Conservation (phyloP, 2,329 filamentous ascomycete species). For the Davidsoniella eucalypti region DNA sequence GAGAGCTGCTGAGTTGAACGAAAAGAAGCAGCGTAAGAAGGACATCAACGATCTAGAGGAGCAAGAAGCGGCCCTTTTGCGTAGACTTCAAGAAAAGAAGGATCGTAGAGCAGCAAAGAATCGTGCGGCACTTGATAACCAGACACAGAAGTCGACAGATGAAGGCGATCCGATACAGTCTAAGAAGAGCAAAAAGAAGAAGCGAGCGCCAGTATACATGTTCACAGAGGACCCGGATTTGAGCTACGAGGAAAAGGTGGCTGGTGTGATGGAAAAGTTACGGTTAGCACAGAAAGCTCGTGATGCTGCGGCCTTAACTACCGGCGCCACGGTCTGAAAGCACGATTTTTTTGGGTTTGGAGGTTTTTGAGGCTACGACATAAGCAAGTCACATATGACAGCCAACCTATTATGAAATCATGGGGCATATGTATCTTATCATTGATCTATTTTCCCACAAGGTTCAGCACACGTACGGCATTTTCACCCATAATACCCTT, state of each 20-base stretch:
- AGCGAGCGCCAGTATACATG: conserved; percentile 10
- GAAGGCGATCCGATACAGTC: too few relatives aligned
- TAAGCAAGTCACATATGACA: background rate
- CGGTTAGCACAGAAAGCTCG: conserved; percentile 22
- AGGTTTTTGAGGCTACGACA: background rate
- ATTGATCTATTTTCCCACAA: conserved; percentile 8
- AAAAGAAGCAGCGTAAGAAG: conserved; percentile 16
- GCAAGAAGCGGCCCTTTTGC: conserved; percentile 15
- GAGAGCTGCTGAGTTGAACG: conserved; percentile 2
- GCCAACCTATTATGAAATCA: background rate
- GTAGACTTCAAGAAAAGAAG: conserved; percentile 14
- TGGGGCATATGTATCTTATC: background rate
- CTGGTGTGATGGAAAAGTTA: conserved; percentile 20
- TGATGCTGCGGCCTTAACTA: conserved; percentile 16
- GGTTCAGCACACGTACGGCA: conserved; percentile 34
- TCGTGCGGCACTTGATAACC: conserved; percentile 9
- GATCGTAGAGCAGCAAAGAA: conserved; percentile 24
- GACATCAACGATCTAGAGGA: conserved; percentile 19
- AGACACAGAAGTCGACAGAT: too few relatives aligned
- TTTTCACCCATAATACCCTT: conserved; percentile 43
- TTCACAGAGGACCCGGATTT: conserved; percentile 13
- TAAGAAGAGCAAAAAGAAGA: conserved; percentile 9
- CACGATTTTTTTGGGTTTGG: background rate
- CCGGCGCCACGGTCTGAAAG: background rate
- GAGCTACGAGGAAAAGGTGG: conserved; percentile 14